Evolutionary conservation across 2,329 filamentous ascomycete species (phyloP).

Genomic region (Aspergillus sp.): DNA sequence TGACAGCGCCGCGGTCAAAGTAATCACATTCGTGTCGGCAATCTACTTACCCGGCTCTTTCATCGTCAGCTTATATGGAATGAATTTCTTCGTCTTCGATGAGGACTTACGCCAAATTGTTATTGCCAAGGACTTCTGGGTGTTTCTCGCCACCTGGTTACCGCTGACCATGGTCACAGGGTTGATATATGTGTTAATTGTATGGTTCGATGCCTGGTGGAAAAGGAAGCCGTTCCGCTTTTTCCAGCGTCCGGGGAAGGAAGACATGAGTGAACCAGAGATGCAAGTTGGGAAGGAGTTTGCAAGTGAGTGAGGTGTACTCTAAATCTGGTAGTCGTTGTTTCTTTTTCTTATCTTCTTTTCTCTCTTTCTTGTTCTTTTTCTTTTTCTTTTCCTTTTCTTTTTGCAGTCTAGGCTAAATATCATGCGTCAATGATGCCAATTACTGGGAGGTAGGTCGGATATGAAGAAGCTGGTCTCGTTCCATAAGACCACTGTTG

Average conservation of each 20-base stretch:
- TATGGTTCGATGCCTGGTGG: conserved; percentile 1
- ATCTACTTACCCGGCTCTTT: not conserved
- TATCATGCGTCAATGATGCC: not conserved
- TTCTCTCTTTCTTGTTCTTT: too few relatives aligned
- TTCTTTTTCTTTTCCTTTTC: too few relatives aligned
- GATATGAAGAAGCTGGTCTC: not conserved
- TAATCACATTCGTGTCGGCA: not conserved
- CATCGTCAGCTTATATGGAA: not conserved
- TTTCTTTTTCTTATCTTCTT: too few relatives aligned
- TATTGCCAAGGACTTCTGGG: not conserved
- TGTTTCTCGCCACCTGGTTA: not conserved
- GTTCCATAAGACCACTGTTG: not conserved
- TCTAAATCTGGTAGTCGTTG: not conserved
- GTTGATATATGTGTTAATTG: not conserved
- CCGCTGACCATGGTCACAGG: not conserved
- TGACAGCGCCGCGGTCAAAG: not conserved
- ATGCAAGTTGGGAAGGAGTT: not conserved
- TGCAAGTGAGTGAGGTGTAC: not conserved
- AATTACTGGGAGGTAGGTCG: not conserved
- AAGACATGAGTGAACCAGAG: not conserved
- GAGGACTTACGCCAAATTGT: not conserved
- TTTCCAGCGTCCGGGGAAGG: not conserved
- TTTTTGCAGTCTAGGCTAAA: too few relatives aligned
- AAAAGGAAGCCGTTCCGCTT: not conserved
- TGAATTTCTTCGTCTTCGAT: conserved; percentile 1